Evolutionary conservation across 2,329 filamentous ascomycete species (phyloP).

Genomic region (Scedosporium minutisporum): DNA sequence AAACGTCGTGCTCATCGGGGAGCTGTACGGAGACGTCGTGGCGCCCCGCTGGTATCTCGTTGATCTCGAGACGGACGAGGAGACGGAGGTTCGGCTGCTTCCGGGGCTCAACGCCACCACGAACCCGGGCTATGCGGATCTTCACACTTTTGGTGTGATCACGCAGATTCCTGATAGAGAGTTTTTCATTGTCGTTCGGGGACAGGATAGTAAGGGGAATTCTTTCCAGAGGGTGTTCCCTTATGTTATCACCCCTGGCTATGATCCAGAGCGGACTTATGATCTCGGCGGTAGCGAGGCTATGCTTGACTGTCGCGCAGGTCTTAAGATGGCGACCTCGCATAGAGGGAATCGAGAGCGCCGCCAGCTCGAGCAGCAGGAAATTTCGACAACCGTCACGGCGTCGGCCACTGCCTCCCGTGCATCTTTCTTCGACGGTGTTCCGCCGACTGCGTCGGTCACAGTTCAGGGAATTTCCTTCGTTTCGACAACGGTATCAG

Average conservation of each 20-base stretch:
- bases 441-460: too few relatives aligned
- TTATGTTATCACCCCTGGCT: not conserved
- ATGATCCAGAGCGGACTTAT: not conserved
- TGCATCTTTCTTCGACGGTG: too few relatives aligned
- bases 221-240: not conserved
- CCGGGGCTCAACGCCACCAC: not conserved
- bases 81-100: not conserved
- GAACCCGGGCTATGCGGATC: not conserved
- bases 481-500: not conserved
- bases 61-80: not conserved
- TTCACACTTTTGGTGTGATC: not conserved
- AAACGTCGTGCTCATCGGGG: conserved; percentile 5
- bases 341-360: not conserved
- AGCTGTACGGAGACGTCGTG: conserved; percentile 7
- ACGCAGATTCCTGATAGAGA: not conserved
- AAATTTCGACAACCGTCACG: not conserved
- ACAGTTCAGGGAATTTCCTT: not conserved
- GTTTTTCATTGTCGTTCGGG: conserved; percentile 3
- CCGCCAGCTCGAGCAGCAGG: not conserved
- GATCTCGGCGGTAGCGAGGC: not conserved
- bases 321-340: not conserved
- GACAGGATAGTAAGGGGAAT: not conserved
- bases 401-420: too few relatives aligned
- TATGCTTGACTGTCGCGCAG: not conserved
- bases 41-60: not conserved